Base-by-base conservation (phyloP, 768 basidiomycete species). In the Lactarius hengduanensis region DNA sequence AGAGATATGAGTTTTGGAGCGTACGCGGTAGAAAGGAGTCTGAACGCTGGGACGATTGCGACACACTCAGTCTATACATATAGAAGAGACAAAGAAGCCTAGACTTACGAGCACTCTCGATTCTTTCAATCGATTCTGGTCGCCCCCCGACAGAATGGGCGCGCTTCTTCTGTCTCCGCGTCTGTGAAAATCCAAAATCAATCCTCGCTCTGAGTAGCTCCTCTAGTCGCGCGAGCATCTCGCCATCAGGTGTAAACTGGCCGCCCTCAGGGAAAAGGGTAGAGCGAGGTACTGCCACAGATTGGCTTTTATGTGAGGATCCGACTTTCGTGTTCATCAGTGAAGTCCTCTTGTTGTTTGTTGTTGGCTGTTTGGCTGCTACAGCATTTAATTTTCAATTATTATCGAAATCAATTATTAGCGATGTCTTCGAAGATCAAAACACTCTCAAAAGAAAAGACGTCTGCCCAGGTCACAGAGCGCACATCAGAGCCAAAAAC, bases 1-100 rank as follows among this genome's bases (percentile, higher is more conserved):
- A 71, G 56, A 36, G 58, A 64, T 10, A 71, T 67, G n/a, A 45
- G 5, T 43, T 61, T 66, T 13, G 70, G 65, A 26, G 59, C 10
- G 3, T 22, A 15, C 45, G 57, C 18, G 11, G 36, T 16, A 5
- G 70, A 71, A 38, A 69, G 38, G 26, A 71, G 59, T 40, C 70
- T 69, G 62, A 71, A 71, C 9, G 41, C 70, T 71, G 22, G 38
- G 38, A 3, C 9, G 13, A 34, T 53, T 34, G 15, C 2, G 28
- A 26, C 1, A 47, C 10, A 57, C n/a, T 38, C n/a, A 20, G 36
- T 58, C 45, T 36, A 43, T 18, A 16, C 20, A n/a, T 22, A 34
- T 30, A 3, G 22, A 54, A 34, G 41, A 41, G 10, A 6, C 20
- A 65, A 16, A 40, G 26, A 4, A 34, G 1, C 10, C 8, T 18